Base-by-base conservation (phyloP, 2,329 filamentous ascomycete genomes). In the Macroventuria anomochaeta region DNA sequence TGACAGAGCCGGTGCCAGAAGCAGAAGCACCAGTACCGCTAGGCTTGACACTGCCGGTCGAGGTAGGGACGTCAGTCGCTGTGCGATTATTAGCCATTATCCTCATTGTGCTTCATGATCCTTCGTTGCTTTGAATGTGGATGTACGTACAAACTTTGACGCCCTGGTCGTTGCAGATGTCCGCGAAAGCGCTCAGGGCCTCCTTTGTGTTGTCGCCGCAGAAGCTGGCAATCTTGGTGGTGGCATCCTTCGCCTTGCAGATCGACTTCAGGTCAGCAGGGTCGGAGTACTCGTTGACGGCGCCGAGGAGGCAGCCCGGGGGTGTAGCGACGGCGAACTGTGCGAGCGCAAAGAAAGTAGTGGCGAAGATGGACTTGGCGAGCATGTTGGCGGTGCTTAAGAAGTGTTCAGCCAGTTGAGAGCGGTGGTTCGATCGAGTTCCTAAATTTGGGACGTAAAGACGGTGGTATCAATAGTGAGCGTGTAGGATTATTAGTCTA, bases 301-400 rank as follows among this genome's bases (percentile, higher is more conserved):
- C 69, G 46, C 67, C 70, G 39, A 71, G 64, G 26, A 71, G 58
- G 55, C 69, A 72, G 48, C 57, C 63, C 5, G 70, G 65, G 15
- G 66, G 61, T 11, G 58, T 53, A 15, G 68, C 67, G 40, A 61
- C 50, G 23, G 57, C 58, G 37, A 69, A 57, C 32, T 59, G 49
- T 31, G 67, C 56, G 26, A 70, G 53, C 11, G 67, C 68, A 36
- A 65, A 42, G 49, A 70, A 59, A 15, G 65, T 61, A 49, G 63
- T 52, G 46, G 64, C 58, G 58, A 71, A 61, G 42, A 66, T 34
- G 50, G 68, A 58, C 53, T 65, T 67, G 57, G 56, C 61, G 59
- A 70, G 61, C 68, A 72, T 72, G 12, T 48, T 69, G 53, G 32
- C 41, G 48, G 43, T 55, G 26, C 15, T 36, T n/a, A n/a, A n/a